Percentiles rank a stretch among this genome's conserved stretches.
Conservation (phyloP, 495 filamentous ascomycete species). For the Daldinia concentrica region DNA sequence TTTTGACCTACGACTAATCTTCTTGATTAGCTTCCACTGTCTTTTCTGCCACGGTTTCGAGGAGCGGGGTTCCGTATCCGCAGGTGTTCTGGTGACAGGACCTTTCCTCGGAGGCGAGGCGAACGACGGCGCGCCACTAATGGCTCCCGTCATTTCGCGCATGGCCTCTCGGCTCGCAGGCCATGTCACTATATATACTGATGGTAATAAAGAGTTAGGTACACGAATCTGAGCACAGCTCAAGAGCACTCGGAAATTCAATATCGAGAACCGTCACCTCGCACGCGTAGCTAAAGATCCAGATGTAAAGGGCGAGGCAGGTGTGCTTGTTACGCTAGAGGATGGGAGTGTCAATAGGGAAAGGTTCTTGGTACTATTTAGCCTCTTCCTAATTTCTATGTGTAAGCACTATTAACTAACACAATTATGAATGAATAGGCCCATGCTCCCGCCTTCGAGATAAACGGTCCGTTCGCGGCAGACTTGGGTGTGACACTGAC, state of each 20-base stretch:
- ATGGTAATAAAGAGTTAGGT: slow-evolving; percentile 33
- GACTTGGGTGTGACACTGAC: slow-evolving; percentile 32
- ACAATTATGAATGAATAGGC: slow-evolving; percentile 9
- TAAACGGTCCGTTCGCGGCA: slow-evolving; percentile 38
- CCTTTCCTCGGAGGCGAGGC: slow-evolving; percentile 20
- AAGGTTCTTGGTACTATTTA: slow-evolving; percentile 34
- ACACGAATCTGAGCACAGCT: slow-evolving; percentile 26
- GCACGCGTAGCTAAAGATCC: slow-evolving; percentile 31
- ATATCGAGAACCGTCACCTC: slow-evolving; percentile 39
- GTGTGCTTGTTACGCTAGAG: slow-evolving; percentile 39
- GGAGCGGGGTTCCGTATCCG: slow-evolving; percentile 37
- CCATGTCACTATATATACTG: slow-evolving; percentile 39
- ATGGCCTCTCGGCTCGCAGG: slow-evolving; percentile 37
- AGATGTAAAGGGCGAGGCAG: slow-evolving; percentile 30
- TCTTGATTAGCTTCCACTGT: slow-evolving; percentile 46
- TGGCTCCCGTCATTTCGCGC: slow-evolving; percentile 34
- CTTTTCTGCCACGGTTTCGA: slow-evolving; percentile 49
- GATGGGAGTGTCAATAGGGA: slow-evolving; percentile 39
- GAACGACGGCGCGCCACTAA: background rate
- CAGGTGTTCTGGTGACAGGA: slow-evolving; percentile 43
- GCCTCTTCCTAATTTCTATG: background rate
- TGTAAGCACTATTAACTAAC: background rate
- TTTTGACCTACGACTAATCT: background rate
- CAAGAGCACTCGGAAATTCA: slow-evolving; percentile 24
- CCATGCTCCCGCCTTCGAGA: slow-evolving; percentile 34